Conservation (phyloP, 2,329 filamentous ascomycete genomes). For the Stachybotrys chartarum region DNA sequence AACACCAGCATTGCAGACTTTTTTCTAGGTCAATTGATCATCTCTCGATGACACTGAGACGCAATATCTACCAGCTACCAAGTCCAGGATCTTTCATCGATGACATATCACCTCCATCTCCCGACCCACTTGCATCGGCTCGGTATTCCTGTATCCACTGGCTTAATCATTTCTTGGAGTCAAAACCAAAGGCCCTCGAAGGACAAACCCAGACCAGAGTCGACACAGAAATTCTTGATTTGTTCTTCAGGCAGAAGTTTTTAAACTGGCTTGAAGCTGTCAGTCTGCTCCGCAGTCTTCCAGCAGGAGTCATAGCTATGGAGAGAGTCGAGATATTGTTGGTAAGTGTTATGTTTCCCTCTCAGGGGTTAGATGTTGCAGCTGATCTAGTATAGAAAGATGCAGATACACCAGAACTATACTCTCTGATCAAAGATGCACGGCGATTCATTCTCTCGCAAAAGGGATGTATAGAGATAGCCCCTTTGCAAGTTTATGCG, state of each 20-base stretch:
- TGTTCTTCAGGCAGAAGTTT: slow-evolving; percentile 21
- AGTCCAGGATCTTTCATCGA: slow-evolving; percentile 13
- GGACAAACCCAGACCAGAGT: background rate
- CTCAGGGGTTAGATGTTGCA: too few relatives aligned
- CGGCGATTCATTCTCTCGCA: too few relatives aligned
- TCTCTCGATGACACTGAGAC: slow-evolving; percentile 17
- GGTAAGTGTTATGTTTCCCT: too few relatives aligned
- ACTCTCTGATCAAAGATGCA: too few relatives aligned
- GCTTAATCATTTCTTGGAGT: slow-evolving; percentile 22
- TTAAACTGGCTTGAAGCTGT: slow-evolving; percentile 3
- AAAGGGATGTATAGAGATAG: slow-evolving; percentile 15
- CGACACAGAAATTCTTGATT: slow-evolving; percentile 10
- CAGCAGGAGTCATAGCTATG: slow-evolving; percentile 15
- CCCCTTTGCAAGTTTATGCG: slow-evolving; percentile 23
- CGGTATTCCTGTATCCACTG: slow-evolving; percentile 20
- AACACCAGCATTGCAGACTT: slow-evolving; percentile 17
- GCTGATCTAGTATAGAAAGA: too few relatives aligned
- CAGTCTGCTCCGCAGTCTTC: slow-evolving; percentile 4
- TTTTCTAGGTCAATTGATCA: slow-evolving; percentile 23
- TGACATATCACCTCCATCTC: background rate
- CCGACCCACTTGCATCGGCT: slow-evolving; percentile 6
- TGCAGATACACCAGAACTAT: too few relatives aligned
- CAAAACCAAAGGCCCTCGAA: slow-evolving; percentile 8
- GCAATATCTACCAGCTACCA: slow-evolving; percentile 24
- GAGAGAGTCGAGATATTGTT: too few relatives aligned